Conservation (phyloP, 2,329 filamentous ascomycete genomes). For the Ambrosiella xylebori region DNA sequence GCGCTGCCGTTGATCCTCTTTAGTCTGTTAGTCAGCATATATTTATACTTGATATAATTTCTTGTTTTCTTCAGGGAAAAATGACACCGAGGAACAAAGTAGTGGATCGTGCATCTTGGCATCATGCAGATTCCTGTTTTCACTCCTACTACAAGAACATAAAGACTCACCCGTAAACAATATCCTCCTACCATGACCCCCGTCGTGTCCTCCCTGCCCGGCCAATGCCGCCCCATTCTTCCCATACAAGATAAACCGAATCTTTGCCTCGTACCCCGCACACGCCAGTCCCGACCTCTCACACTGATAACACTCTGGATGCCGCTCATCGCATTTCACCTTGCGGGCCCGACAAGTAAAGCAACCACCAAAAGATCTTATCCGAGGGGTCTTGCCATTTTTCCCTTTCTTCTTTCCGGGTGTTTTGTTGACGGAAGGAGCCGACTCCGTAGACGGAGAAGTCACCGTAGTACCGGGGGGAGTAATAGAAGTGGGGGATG, state of each 20-base stretch:
- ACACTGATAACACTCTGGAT: slow-evolving; percentile 7
- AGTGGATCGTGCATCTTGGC: background rate
- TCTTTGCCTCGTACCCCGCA: slow-evolving; percentile 9
- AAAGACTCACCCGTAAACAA: slow-evolving; percentile 9
- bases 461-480: too few relatives aligned
- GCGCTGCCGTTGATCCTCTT: background rate
- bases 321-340: slow-evolving; percentile 10
- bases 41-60: background rate
- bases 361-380: slow-evolving; percentile 9
- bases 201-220: background rate
- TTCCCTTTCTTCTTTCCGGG: background rate
- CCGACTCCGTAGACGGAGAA: too few relatives aligned
- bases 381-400: background rate
- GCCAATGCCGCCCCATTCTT: background rate
- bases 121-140: background rate
- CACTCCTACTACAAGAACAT: background rate
- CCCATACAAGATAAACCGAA: slow-evolving; percentile 9
- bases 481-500: too few relatives aligned
- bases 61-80: background rate
- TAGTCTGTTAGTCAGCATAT: background rate
- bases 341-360: slow-evolving; percentile 11
- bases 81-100: background rate
- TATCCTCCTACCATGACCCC: slow-evolving; percentile 9
- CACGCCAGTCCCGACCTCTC: slow-evolving; percentile 2
- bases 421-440: background rate